A percentile compares a stretch with the other conserved stretches of the same genome.
Evolutionary conservation across 2,329 filamentous ascomycete species (phyloP).

Genomic region (Sclerotinia subarctica): DNA sequence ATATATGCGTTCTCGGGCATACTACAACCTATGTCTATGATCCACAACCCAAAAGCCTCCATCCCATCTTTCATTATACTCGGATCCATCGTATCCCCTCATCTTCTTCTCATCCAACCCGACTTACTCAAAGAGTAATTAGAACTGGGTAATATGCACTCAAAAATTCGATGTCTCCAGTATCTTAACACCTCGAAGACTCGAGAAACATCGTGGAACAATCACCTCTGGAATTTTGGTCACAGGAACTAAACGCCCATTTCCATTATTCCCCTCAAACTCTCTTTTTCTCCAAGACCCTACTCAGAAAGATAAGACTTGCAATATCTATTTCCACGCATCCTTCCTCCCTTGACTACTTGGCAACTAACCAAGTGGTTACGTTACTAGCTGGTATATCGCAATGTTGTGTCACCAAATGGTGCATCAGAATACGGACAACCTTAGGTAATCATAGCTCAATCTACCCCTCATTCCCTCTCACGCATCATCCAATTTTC

Average conservation of each 20-base stretch:
- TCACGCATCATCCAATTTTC: too few relatives aligned
- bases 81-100: background rate
- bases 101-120: background rate
- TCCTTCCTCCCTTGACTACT: background rate
- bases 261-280: background rate
- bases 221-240: background rate
- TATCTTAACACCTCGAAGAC: background rate
- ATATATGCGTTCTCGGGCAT: constrained; percentile 20
- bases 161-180: background rate
- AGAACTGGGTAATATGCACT: background rate
- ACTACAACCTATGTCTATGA: background rate
- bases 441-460: too few relatives aligned
- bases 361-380: background rate
- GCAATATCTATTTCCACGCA: background rate
- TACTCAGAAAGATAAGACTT: background rate
- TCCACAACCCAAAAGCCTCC: background rate
- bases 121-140: background rate
- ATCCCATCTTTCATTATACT: background rate
- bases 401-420: background rate
- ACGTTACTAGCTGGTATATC: background rate
- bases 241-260: background rate
- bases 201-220: background rate
- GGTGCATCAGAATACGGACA: background rate
- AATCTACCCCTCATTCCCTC: too few relatives aligned
- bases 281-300: background rate